phyloP scores from a whole-genome alignment of 495 filamentous ascomycete species.

The Penicillium pancosmium region DNA sequence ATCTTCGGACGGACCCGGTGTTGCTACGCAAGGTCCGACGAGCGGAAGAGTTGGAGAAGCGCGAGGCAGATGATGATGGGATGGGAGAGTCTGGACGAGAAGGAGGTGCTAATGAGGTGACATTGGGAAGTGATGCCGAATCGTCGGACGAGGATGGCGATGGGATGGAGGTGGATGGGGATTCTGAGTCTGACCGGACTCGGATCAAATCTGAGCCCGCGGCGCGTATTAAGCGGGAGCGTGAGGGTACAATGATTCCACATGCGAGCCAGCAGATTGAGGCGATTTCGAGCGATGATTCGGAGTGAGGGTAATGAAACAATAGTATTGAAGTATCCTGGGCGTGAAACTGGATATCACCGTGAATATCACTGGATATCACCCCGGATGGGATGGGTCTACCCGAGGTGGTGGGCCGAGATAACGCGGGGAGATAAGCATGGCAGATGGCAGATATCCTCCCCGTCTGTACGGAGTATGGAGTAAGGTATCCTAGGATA shows the following conservation, averaged over 20 bases:
- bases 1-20: slow-evolving; percentile 47
- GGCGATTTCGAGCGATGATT: neutral
- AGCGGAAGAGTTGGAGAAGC: slow-evolving; percentile 30
- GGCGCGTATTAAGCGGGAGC: neutral
- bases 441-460: neutral
- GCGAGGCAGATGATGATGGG: slow-evolving; percentile 43
- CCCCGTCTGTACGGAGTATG: no score
- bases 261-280: neutral
- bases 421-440: neutral
- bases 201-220: slow-evolving; percentile 22
- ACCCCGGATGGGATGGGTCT: no score
- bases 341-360: no score
- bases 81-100: slow-evolving; percentile 16
- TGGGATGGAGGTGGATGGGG: slow-evolving; percentile 29
- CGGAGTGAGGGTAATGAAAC: neutral
- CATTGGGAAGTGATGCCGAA: slow-evolving; percentile 23
- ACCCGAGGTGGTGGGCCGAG: neutral
- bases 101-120: slow-evolving; percentile 10
- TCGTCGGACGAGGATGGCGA: slow-evolving; percentile 13
- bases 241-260: neutral
- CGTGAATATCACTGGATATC: no score
- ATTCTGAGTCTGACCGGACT: slow-evolving; percentile 3
- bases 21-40: slow-evolving; percentile 46
- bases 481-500: no score
- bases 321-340: neutral